Evolutionary conservation across 208 protist species (phyloP).

Genomic region (Acanthamoeba culbertsoni): DNA sequence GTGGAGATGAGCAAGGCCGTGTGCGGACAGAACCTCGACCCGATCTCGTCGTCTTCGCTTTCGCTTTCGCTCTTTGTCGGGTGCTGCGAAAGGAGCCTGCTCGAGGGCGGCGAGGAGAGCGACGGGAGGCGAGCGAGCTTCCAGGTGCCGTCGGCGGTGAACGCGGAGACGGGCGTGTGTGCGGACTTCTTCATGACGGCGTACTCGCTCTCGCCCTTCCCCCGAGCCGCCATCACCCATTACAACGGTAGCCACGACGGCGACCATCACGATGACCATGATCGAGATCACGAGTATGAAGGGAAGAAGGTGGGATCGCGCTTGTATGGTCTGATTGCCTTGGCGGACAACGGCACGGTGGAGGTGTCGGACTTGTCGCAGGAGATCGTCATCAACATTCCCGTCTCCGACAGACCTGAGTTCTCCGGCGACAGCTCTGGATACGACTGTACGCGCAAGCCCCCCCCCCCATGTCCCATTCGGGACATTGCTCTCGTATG

Average conservation of each 20-base stretch:
- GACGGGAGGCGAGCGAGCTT: neutral
- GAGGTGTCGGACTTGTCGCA: neutral
- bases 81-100: neutral
- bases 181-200: constrained; percentile 11
- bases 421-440: neutral
- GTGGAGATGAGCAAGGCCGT: neutral
- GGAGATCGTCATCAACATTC: neutral
- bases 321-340: neutral
- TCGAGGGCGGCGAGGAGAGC: neutral
- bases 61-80: neutral
- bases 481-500: neutral
- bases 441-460: constrained; percentile 3
- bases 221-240: neutral
- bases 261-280: too few relatives aligned
- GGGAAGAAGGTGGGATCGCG: neutral
- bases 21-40: constrained; percentile 29
- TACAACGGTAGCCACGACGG: too few relatives aligned
- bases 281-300: too few relatives aligned
- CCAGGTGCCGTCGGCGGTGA: neutral
- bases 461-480: too few relatives aligned
- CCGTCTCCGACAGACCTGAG: neutral
- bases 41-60: neutral
- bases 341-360: neutral
- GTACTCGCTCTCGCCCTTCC: neutral
- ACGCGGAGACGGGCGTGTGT: neutral